Evolutionary conservation across 169 alveolate species (phyloP).

Genomic region (Miamiensis avidus): DNA sequence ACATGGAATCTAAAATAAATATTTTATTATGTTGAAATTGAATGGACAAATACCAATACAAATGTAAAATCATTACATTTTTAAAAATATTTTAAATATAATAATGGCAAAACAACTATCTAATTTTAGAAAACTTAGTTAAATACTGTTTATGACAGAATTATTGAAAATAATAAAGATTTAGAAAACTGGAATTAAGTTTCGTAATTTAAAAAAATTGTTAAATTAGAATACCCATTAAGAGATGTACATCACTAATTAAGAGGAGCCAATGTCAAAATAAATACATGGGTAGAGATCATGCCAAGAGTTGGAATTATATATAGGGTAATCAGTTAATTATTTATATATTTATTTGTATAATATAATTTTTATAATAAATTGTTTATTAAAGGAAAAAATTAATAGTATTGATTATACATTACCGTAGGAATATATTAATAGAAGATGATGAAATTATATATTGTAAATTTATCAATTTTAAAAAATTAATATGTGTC

Average conservation of each 20-base stretch:
- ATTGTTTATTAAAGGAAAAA: no score
- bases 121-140: neutral
- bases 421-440: no score
- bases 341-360: no score
- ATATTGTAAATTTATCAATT: no score
- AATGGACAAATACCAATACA: neutral
- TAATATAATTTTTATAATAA: no score
- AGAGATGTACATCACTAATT: neutral
- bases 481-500: no score
- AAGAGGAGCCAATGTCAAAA: neutral
- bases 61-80: neutral
- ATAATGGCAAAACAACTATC: no score
- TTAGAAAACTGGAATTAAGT: neutral
- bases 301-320: neutral
- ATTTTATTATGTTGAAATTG: neutral
- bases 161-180: no score
- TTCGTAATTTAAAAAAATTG: neutral
- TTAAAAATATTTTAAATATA: no score
- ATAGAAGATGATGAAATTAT: no score
- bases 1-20: neutral
- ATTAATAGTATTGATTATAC: no score
- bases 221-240: neutral
- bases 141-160: neutral
- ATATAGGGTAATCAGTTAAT: neutral
- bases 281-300: neutral